Percentiles rank a stretch among this genome's conserved stretches.
These are phyloP conservation scores for Aechmea fasciata DNA, from an alignment of 176 grass and related monocot species.

Conservation along the genomic window DNA sequence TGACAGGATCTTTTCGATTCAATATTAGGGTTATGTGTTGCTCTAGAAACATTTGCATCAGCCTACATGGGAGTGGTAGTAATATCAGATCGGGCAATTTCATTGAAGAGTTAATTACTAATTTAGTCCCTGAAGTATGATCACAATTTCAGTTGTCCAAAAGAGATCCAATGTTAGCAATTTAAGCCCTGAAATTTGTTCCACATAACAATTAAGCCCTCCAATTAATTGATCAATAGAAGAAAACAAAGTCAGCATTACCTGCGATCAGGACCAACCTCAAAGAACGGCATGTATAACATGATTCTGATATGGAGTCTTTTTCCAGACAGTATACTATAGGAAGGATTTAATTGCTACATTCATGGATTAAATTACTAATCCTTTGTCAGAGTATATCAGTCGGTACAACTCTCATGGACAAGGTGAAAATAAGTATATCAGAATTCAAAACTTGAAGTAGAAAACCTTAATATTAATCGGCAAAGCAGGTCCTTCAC, in stretches of 20 bases:
- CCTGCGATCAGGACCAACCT: too few species aligned
- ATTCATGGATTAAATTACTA: background rate
- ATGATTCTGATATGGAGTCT: too few species aligned
- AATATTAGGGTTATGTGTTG: conserved; percentile 38
- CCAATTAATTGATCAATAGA: too few species aligned
- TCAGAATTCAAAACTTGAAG: background rate
- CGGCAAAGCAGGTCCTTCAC: conserved; percentile 74
- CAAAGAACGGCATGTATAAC: too few species aligned
- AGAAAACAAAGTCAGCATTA: too few species aligned
- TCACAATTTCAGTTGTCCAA: too few species aligned
- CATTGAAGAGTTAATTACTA: background rate
- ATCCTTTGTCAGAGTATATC: background rate
- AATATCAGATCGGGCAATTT: conserved; percentile 12
- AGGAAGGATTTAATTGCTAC: background rate
- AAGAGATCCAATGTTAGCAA: too few species aligned
- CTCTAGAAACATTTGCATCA: conserved; percentile 45
- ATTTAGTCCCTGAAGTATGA: too few species aligned
- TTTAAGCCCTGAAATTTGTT: too few species aligned
- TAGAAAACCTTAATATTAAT: conserved; percentile 61
- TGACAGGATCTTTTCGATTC: conserved; percentile 32
- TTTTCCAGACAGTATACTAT: background rate
- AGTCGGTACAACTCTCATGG: background rate
- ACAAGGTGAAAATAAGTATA: background rate
- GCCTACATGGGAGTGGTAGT: conserved; percentile 24
- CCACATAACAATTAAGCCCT: too few species aligned